phyloP scores from a whole-genome alignment of 177 flowering plant species.

The Vitis hybrid region DNA sequence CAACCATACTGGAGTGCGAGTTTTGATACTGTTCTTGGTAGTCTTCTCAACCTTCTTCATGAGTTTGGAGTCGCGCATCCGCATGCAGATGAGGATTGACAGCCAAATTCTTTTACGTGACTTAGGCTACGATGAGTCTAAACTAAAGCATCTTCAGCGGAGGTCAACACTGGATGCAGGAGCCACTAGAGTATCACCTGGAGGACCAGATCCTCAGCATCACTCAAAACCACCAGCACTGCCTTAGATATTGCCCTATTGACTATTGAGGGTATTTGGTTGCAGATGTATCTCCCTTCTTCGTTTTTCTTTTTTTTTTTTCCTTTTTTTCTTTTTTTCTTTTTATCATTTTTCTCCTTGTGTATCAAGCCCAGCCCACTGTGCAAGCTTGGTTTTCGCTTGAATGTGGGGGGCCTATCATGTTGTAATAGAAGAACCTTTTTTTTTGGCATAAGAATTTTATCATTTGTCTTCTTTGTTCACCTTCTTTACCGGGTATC shows the following conservation, averaged over 20 bases:
- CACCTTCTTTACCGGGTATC: neutral
- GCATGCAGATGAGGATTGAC: neutral
- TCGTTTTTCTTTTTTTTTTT: neutral
- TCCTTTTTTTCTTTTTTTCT: neutral
- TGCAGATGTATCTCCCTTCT: neutral
- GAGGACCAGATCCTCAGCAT: constrained; percentile 32
- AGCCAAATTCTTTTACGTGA: constrained; percentile 12
- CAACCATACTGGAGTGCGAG: neutral
- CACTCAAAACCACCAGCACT: constrained; percentile 11
- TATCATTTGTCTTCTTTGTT: neutral
- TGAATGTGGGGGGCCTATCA: too few species aligned
- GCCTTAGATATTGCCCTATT: neutral
- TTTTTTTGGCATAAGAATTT: neutral
- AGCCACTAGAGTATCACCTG: constrained; percentile 21
- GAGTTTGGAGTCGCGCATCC: constrained; percentile 15
- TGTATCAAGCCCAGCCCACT: too few species aligned
- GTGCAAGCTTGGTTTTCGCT: too few species aligned
- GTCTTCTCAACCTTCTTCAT: neutral
- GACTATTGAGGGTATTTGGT: neutral
- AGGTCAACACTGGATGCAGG: neutral
- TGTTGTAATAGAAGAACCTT: too few species aligned
- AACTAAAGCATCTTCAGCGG: constrained; percentile 2
- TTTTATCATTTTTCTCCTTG: too few species aligned
- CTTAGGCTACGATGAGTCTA: constrained; percentile 11
- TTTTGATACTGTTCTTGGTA: constrained; percentile 9